Base-by-base conservation (phyloP, 108 stramenopile species). In the Cyclostephanos tholiformis region DNA sequence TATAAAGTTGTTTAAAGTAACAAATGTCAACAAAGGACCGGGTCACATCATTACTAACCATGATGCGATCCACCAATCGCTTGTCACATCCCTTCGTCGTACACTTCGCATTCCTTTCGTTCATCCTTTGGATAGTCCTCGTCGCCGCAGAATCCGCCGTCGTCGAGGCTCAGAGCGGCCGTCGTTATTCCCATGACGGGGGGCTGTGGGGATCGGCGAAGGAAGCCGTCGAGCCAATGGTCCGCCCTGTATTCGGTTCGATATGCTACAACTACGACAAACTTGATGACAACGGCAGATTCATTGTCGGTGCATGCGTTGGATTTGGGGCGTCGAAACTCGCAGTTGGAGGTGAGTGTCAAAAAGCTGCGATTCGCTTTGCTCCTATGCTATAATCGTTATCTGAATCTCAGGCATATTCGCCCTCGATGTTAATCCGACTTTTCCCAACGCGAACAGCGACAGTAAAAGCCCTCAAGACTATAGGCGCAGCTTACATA, bases 401-500 rank as follows among this genome's bases (percentile, higher is more conserved):
- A 27, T 30, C 5, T 32, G 4, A 50, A n/a, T n/a, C n/a, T 17
- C 57, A 13, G 14, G 57, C 27, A 58, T n/a, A n/a, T 55, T 55
- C 25, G 14, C 53, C 9, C 2, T 27, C 13, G 53, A 27, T 16
- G 53, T 32, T 32, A 8, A 11, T 12, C 10, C 25, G 53, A 27
- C 9, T 32, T 30, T 30, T 41, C 36, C 36, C 59, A 5, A 25
- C 38, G 16, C 19, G 22, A n/a, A 17, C 38, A 62, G 35, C 61
- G 23, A 62, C 36, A 22, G 20, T 79, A n/a, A 67, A 53, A 22
- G 49, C 71, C 16, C 66, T 71, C 29, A 79, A 79, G 70, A 63
- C 67, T 0, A 65, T 72, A 12, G 77, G 77, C 41, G 71, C 65
- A 22, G 66, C 77, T 20, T 79, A 72, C 60, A 72, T 79, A 32